Conservation (phyloP, 441 rosid genomes). For the Arabidopsis lyrata region DNA sequence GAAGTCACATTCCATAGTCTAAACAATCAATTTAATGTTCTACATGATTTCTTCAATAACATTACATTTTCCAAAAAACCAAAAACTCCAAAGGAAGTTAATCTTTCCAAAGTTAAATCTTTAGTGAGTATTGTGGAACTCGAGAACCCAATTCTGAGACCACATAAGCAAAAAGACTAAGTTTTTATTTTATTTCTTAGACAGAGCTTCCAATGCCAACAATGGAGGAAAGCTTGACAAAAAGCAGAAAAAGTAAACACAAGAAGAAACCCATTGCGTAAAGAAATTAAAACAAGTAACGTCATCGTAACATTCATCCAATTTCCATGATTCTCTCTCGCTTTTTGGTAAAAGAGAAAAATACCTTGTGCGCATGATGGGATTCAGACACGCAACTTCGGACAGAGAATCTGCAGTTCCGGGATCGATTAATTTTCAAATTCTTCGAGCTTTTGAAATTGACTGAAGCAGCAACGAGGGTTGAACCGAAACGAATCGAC, state of each 20-base stretch:
- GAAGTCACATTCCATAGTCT: not conserved
- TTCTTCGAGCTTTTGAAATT: constrained; percentile 45
- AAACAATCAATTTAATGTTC: not conserved
- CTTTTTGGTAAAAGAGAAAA: constrained; percentile 20
- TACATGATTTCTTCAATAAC: not conserved
- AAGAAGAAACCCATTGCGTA: constrained; percentile 33
- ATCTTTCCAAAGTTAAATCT: not conserved
- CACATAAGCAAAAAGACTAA: constrained; percentile 2
- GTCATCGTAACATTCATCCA: constrained; percentile 32
- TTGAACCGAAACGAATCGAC: constrained; percentile 44
- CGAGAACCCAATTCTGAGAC: constrained; percentile 1
- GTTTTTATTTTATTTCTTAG: not conserved
- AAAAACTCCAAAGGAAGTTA: not conserved
- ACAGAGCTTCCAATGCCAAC: constrained; percentile 29
- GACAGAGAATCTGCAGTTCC: constrained; percentile 61
- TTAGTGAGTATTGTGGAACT: not conserved
- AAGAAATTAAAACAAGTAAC: constrained; percentile 18
- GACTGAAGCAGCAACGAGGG: constrained; percentile 44
- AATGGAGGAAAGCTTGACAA: constrained; percentile 11
- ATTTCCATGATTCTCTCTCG: constrained; percentile 41
- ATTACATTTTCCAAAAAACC: not conserved
- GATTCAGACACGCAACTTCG: constrained; percentile 47
- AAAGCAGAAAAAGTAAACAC: not conserved
- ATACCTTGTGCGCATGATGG: constrained; percentile 63
- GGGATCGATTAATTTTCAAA: constrained; percentile 41